Evolutionary conservation across 2,329 filamentous ascomycete species (phyloP).

Genomic region (Colletotrichum sublineola): DNA sequence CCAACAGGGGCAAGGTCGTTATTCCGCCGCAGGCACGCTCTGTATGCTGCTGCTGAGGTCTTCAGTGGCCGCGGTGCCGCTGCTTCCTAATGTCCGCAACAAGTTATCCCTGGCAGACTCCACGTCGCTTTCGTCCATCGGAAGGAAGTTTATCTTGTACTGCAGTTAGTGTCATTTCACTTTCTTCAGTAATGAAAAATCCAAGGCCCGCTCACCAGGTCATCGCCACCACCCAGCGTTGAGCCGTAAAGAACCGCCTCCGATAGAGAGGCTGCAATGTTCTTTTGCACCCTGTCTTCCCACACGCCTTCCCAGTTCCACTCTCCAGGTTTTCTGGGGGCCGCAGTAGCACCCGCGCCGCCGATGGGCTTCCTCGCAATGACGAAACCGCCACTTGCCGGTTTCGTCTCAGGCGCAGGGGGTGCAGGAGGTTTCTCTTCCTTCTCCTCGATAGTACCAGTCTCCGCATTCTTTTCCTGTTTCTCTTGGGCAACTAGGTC

Average conservation of each 20-base stretch:
- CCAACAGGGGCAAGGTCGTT: slow-evolving; percentile 22
- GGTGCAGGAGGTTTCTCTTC: slow-evolving; percentile 42
- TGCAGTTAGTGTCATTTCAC: slow-evolving; percentile 20
- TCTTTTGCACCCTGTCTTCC: slow-evolving; percentile 88
- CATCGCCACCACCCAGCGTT: slow-evolving; percentile 57
- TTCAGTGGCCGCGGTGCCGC: slow-evolving; percentile 44
- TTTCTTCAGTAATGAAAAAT: not conserved
- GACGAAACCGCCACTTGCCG: slow-evolving; percentile 27
- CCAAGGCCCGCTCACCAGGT: slow-evolving; percentile 34
- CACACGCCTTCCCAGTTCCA: slow-evolving; percentile 99
- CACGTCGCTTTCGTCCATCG: slow-evolving; percentile 71
- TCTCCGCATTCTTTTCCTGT: slow-evolving; percentile 1
- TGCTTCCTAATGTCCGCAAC: slow-evolving; percentile 61
- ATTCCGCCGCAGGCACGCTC: slow-evolving; percentile 36
- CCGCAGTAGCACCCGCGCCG: slow-evolving; percentile 6
- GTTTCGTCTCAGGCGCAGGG: slow-evolving; percentile 14
- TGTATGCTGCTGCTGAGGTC: slow-evolving; percentile 31
- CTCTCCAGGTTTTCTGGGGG: slow-evolving; percentile 75
- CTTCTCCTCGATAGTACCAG: slow-evolving; percentile 1
- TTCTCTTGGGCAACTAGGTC: slow-evolving; percentile 1
- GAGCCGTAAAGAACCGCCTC: slow-evolving; percentile 84
- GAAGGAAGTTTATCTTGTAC: slow-evolving; percentile 74
- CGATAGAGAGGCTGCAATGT: slow-evolving; percentile 80
- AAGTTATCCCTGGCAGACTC: slow-evolving; percentile 71
- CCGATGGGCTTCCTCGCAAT: slow-evolving; percentile 40